Base-by-base conservation (phyloP, 805 yeast genomes). In the Maudiozyma saulgeensis region DNA sequence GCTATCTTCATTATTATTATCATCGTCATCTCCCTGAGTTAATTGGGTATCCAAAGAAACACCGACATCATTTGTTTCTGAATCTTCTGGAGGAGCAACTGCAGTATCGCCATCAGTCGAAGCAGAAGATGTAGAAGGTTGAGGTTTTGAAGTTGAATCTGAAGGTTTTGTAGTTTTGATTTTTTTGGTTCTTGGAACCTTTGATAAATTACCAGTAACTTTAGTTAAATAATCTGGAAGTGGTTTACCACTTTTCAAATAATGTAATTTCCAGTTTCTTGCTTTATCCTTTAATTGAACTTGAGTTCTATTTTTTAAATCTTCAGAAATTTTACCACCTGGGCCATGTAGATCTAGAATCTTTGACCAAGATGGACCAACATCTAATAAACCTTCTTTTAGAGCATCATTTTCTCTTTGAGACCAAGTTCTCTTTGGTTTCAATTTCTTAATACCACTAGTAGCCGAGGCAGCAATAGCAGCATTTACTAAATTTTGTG, bases 221-320 rank as follows among this genome's bases (percentile, higher is more conserved):
- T 84, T 81, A 48, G 72, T 73, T 51, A 93, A 69, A 59, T 87
- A 90, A 2, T 76, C 81, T 0, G 99, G 99, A 2, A 91, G 78
- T 9, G 85, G 84, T 37, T 81, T 66, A 1, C 85, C 86, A 46
- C 81, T 77, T 60, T 88, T 86, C 51, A 89, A 69, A 63, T 84
- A 88, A 55, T 82, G 82, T 78, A 90, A 78, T 64, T 93, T 93
- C 88, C 96, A 85, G 63, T 93, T 93, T 56, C 99, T 77, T 0
- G 98, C 98, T 64, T 93, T 93, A 64, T 93, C 99, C 66, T 93
- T 93, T 51, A 93, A 74, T 63, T 93, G 99, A 16, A 91, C 87
- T 60, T 89, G 95, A 4, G 85, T 83, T 62, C 99, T 74, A 63
- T 88, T 86, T 66, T 88, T 91, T 56, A 93, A 73, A 1, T 82